Conservation (phyloP, 805 yeast species). For the Yamadazyma nakazawae region DNA sequence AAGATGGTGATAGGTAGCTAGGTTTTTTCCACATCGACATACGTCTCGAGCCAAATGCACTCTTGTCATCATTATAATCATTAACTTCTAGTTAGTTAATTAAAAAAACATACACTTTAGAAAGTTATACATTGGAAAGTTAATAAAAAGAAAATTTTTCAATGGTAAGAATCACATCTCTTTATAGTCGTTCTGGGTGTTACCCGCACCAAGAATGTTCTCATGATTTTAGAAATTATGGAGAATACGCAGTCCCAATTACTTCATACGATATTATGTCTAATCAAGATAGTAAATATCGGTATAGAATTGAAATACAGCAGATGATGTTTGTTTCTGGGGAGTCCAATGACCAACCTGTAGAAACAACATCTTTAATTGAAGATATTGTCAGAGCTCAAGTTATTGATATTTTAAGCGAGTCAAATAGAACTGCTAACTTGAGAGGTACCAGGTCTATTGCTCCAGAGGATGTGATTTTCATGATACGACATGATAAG, state of each 20-base stretch:
- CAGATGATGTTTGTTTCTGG: conserved; percentile 99
- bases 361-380: conserved; percentile 85
- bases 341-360: conserved; percentile 90
- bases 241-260: neutral
- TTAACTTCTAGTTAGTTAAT: neutral
- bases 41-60: conserved; percentile 99
- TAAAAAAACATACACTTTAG: conserved; percentile 11
- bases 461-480: conserved; percentile 90
- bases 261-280: neutral
- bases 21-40: conserved; percentile 97
- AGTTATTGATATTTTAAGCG: conserved; percentile 79
- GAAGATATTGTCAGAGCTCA: conserved; percentile 96
- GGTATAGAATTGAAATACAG: conserved; percentile 89
- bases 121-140: conserved; percentile 5
- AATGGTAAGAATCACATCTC: neutral
- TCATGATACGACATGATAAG: conserved; percentile 84
- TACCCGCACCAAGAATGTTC: conserved; percentile 5
- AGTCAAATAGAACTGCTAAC: conserved; percentile 74
- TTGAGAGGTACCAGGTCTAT: conserved; percentile 79
- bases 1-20: conserved; percentile 72
- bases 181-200: conserved; percentile 6
- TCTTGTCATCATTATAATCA: conserved; percentile 73
- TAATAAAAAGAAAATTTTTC: conserved; percentile 5
- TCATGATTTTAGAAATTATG: neutral
- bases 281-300: conserved; percentile 43